Percentiles rank a stretch among this genome's conserved stretches.
These are phyloP conservation scores for Tetrahymena malaccensis DNA, from an alignment of 73 alveolate genomes.

Conservation along the genomic window DNA sequence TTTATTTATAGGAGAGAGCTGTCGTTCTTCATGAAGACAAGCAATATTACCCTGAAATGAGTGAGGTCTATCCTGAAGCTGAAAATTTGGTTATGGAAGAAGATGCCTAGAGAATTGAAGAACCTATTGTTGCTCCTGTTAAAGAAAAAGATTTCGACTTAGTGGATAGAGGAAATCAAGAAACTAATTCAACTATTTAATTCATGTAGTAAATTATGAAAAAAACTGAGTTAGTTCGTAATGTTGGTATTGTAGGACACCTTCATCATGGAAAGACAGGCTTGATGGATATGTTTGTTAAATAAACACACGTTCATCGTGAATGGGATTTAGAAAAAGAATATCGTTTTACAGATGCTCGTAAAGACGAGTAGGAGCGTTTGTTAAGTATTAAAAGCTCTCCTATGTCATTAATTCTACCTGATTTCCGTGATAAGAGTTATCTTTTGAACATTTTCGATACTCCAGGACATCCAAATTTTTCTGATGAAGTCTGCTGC, in stretches of 20 bases:
- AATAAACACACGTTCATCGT: conserved; percentile 80
- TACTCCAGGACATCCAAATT: conserved; percentile 99
- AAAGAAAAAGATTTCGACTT: conserved; percentile 83
- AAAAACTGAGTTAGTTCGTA: conserved; percentile 90
- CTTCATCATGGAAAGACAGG: conserved; percentile 98
- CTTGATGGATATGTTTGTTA: conserved; percentile 92
- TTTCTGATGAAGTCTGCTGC: conserved; percentile 89
- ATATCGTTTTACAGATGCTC: conserved; percentile 89
- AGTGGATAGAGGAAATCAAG: conserved; percentile 78
- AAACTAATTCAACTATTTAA: conserved; percentile 81
- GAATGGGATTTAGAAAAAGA: conserved; percentile 65
- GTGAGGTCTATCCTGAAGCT: conserved; percentile 90
- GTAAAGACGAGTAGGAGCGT: conserved; percentile 95
- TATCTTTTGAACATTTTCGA: conserved; percentile 91
- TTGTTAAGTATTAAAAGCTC: conserved; percentile 85
- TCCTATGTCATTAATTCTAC: conserved; percentile 93
- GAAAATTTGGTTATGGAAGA: conserved; percentile 98
- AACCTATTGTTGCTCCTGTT: conserved; percentile 97
- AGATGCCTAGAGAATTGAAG: conserved; percentile 97
- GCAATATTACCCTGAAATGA: conserved; percentile 93
- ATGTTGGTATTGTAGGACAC: conserved; percentile 95
- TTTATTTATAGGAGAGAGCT: conserved; percentile 40
- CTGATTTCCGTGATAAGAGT: conserved; percentile 94
- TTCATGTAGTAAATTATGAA: conserved; percentile 85
- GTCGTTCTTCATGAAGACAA: conserved; percentile 96